These are phyloP conservation scores for Paramecium tetraurelia DNA, from an alignment of 73 alveolate species.

Conservation along the genomic window DNA sequence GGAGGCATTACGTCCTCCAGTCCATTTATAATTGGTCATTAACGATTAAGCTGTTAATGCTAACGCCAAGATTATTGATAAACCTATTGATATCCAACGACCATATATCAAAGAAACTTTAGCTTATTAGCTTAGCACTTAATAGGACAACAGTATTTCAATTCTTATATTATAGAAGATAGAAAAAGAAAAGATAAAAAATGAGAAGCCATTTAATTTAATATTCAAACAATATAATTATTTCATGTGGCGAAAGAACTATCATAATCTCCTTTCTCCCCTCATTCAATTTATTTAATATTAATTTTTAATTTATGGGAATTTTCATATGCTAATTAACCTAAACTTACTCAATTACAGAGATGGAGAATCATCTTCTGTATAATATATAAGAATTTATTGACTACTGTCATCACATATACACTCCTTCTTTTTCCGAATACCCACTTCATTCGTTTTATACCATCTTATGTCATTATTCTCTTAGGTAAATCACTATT, in stretches of 20 bases:
- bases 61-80: constrained; percentile 51
- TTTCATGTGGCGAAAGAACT: not conserved
- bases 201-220: constrained; percentile 25
- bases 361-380: not conserved
- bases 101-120: constrained; percentile 36
- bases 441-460: not conserved
- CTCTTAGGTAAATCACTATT: not conserved
- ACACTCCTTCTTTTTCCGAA: not conserved
- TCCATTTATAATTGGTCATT: not conserved
- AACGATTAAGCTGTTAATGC: not conserved
- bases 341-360: not conserved
- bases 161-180: not conserved
- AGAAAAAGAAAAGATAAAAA: not conserved
- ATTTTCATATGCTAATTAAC: not conserved
- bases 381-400: not conserved
- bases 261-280: not conserved
- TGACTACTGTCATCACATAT: not conserved
- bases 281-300: not conserved
- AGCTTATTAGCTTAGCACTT: constrained; percentile 38
- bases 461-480: not conserved
- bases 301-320: not conserved
- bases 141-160: not conserved
- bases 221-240: not conserved
- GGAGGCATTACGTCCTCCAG: constrained; percentile 47
- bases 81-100: constrained; percentile 46